A percentile compares a stretch with the other conserved stretches of the same genome.
Evolutionary conservation across 768 basidiomycete genomes (phyloP).

Genomic region (Cyathus striatus): DNA sequence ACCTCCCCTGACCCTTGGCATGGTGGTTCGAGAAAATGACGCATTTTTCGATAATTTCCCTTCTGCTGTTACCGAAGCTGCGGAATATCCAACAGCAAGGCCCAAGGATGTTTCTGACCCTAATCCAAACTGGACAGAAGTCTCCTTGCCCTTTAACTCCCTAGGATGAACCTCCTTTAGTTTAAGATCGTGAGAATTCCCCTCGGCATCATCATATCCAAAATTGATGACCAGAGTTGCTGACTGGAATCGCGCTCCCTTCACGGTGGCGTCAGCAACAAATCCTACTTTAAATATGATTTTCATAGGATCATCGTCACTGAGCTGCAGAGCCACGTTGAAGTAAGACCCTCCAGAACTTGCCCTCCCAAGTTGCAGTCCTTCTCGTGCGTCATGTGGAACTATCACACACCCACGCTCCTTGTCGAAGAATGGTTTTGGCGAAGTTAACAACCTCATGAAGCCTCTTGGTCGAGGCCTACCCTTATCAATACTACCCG

Average conservation of each 20-base stretch:
- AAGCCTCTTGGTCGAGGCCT: background rate
- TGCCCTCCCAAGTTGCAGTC: background rate
- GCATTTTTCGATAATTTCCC: background rate
- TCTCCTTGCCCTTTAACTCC: background rate
- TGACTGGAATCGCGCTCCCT: background rate
- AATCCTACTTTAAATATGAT: background rate
- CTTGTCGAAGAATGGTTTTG: background rate
- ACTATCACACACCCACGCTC: background rate
- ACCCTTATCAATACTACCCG: background rate
- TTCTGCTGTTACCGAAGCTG: background rate
- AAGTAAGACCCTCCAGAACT: background rate
- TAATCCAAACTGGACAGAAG: background rate
- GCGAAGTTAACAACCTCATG: background rate
- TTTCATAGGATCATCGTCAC: background rate
- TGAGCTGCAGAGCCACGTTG: background rate
- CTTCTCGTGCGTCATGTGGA: background rate
- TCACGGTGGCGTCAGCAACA: background rate
- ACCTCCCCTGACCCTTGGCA: background rate
- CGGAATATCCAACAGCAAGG: background rate
- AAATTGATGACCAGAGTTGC: background rate
- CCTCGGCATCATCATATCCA: background rate
- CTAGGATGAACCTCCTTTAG: background rate
- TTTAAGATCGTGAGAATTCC: background rate
- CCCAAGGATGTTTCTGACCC: background rate
- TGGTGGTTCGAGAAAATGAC: background rate